Evolutionary conservation across 148 eudicot genomes (phyloP).

Genomic region (Rhododendron henanense): DNA sequence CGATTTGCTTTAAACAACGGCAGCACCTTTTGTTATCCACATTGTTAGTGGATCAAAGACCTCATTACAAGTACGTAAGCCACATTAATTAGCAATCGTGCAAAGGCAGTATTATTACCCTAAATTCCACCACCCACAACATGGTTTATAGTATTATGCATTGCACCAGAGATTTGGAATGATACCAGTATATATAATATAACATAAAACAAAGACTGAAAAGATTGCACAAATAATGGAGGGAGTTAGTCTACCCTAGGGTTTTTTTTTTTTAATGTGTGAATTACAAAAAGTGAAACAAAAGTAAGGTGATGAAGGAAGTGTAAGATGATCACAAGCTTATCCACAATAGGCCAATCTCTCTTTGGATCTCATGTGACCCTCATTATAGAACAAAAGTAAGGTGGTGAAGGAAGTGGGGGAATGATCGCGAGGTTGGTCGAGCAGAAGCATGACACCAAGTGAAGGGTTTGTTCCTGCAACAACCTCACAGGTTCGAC

Average conservation of each 20-base stretch:
- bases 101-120: slow-evolving; percentile 8
- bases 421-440: not conserved
- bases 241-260: not conserved
- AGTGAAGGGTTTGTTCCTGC: not conserved
- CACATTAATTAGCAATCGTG: slow-evolving; percentile 12
- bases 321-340: slow-evolving; percentile 19
- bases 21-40: slow-evolving; percentile 29
- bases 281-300: not conserved
- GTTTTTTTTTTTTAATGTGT: not conserved
- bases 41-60: slow-evolving; percentile 31
- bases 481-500: not conserved
- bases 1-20: slow-evolving; percentile 5
- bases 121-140: slow-evolving; percentile 18
- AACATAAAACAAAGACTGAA: not conserved
- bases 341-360: slow-evolving; percentile 13
- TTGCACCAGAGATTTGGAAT: slow-evolving; percentile 5
- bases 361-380: not conserved
- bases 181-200: not conserved
- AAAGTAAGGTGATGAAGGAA: slow-evolving; percentile 11
- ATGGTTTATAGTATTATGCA: not conserved
- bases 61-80: slow-evolving; percentile 25
- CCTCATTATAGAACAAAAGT: not conserved
- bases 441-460: not conserved
- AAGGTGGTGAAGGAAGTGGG: not conserved
- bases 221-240: not conserved